Evolutionary conservation across 345 rosid species (phyloP).

Genomic region (Acer yangbiense): DNA sequence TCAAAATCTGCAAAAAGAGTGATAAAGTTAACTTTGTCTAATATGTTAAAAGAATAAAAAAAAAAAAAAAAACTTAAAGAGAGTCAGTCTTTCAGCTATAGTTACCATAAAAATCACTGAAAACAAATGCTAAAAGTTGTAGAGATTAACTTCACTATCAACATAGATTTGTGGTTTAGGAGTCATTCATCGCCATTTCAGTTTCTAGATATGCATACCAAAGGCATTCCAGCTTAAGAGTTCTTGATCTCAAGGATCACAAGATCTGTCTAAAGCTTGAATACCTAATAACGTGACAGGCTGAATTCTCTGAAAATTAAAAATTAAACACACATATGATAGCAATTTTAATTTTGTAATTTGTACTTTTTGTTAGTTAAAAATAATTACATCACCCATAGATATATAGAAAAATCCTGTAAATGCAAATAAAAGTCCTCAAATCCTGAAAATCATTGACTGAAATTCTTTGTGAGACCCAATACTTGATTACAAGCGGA

Average conservation of each 20-base stretch:
- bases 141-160: not conserved
- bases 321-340: not conserved
- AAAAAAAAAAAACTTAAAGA: not conserved
- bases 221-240: not conserved
- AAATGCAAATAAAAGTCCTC: not conserved
- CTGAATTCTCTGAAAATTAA: not conserved
- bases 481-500: not conserved
- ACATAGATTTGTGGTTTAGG: not conserved
- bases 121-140: constrained; percentile 3
- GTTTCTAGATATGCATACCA: not conserved
- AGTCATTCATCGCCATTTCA: constrained; percentile 1
- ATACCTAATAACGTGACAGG: not conserved
- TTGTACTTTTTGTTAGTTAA: too few relatives aligned
- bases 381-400: not conserved
- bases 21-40: constrained; percentile 10
- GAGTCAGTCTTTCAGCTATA: not conserved
- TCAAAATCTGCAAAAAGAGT: constrained; percentile 67
- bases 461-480: not conserved
- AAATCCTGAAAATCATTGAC: not conserved
- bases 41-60: not conserved
- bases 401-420: not conserved
- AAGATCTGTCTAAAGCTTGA: not conserved
- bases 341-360: not conserved
- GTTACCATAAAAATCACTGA: not conserved
- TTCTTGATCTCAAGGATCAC: constrained; percentile 6